phyloP scores from a whole-genome alignment of 352 stramenopile genomes.

The Globisporangium cylindrosporum region DNA sequence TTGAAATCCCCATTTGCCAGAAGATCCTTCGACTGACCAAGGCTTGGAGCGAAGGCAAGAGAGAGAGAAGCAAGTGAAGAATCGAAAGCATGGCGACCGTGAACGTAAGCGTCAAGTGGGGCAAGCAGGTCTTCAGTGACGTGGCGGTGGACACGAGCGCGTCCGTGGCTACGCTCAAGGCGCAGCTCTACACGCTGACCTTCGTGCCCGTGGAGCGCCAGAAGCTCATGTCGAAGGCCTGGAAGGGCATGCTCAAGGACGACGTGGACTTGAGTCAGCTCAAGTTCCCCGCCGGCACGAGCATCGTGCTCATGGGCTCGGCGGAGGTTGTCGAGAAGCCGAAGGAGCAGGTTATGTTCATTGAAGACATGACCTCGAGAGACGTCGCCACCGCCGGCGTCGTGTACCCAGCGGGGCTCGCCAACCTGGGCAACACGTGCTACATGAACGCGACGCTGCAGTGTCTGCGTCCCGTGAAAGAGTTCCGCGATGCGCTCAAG shows the following conservation, averaged over 20 bases:
- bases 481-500: constrained; percentile 86
- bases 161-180: constrained; percentile 69
- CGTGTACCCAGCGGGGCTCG: constrained; percentile 88
- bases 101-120: constrained; percentile 83
- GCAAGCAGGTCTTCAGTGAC: constrained; percentile 77
- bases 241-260: constrained; percentile 90
- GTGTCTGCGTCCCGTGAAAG: constrained; percentile 89
- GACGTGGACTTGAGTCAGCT: constrained; percentile 61
- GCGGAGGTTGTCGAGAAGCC: constrained; percentile 89
- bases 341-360: constrained; percentile 74
- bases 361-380: constrained; percentile 83
- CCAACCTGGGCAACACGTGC: constrained; percentile 92
- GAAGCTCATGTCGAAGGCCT: constrained; percentile 89
- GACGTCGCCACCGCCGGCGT: constrained; percentile 83
- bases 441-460: constrained; percentile 95
- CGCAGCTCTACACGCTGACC: constrained; percentile 83
- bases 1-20: not conserved
- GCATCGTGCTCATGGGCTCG: constrained; percentile 94
- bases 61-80: not conserved
- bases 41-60: not conserved
- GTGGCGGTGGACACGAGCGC: constrained; percentile 66
- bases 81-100: constrained; percentile 37
- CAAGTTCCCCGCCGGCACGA: constrained; percentile 55
- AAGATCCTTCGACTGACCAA: constrained; percentile 1
- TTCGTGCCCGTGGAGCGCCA: constrained; percentile 80